phyloP scores from a whole-genome alignment of 2,329 filamentous ascomycete species.

The Canariomyces notabilis region DNA sequence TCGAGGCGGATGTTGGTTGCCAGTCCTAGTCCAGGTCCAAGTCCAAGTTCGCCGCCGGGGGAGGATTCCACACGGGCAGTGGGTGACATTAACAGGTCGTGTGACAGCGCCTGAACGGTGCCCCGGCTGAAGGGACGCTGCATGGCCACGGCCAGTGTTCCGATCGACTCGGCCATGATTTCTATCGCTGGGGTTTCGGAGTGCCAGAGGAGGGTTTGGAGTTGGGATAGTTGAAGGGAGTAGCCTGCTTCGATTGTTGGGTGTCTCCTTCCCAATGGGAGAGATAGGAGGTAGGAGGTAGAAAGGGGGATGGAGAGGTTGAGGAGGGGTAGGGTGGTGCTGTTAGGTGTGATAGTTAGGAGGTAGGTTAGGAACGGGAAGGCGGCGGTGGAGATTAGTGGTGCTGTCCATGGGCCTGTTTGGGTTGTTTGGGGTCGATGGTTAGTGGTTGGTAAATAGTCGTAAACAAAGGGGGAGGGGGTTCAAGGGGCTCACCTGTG shows the following conservation, averaged over 20 bases:
- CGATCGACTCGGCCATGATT: constrained; percentile 25
- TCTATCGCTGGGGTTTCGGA: constrained; percentile 29
- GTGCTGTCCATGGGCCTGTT: constrained; percentile 23
- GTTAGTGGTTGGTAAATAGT: background rate
- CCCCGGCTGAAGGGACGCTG: constrained; percentile 32
- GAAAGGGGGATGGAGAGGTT: background rate
- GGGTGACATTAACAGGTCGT: constrained; percentile 37
- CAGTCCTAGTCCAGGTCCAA: too few species aligned
- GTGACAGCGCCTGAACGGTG: constrained; percentile 45
- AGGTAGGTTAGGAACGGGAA: constrained; percentile 23
- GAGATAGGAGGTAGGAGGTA: background rate
- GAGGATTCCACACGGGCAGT: too few species aligned
- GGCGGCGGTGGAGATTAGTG: constrained; percentile 25
- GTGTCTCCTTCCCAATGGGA: constrained; percentile 12
- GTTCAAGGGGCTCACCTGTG: constrained; percentile 11
- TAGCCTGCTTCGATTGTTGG: constrained; percentile 22
- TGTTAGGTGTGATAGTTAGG: constrained; percentile 12
- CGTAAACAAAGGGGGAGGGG: background rate
- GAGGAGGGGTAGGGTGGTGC: constrained; percentile 16
- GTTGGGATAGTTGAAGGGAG: constrained; percentile 24
- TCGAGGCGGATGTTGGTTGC: constrained; percentile 47
- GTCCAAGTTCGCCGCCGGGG: too few species aligned
- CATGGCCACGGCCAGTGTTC: constrained; percentile 22
- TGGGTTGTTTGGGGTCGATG: background rate
- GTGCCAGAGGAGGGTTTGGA: constrained; percentile 34